Conservation (phyloP, 164 flowering plant species). For the Malania oleifera region DNA sequence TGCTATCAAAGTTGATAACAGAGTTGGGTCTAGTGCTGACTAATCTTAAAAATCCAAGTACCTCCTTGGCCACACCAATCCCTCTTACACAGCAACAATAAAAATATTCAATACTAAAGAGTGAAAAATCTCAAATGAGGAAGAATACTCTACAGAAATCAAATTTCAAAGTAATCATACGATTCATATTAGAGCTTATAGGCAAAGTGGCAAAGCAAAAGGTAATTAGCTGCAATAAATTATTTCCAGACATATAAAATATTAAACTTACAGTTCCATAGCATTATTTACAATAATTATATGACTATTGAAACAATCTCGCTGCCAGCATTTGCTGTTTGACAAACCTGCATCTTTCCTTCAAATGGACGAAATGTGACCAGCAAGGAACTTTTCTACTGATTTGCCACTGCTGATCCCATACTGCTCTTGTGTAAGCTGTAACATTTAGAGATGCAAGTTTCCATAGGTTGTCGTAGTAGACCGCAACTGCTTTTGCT, state of each 20-base stretch:
- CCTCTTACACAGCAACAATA: too few species aligned
- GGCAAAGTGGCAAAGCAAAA: too few species aligned
- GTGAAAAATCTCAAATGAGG: too few species aligned
- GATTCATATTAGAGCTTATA: too few species aligned
- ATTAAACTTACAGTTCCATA: background rate
- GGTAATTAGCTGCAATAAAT: too few species aligned
- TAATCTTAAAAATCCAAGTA: too few species aligned
- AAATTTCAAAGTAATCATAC: too few species aligned
- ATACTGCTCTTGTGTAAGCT: conserved; percentile 43
- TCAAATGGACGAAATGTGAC: conserved; percentile 67
- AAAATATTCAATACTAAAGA: too few species aligned
- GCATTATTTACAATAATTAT: background rate
- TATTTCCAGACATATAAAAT: background rate
- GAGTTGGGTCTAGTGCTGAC: too few species aligned
- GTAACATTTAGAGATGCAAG: conserved; percentile 68
- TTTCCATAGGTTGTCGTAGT: conserved; percentile 72
- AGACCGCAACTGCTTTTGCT: conserved; percentile 52
- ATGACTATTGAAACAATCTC: background rate
- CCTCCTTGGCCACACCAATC: too few species aligned
- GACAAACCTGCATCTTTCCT: conserved; percentile 72
- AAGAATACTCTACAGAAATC: too few species aligned
- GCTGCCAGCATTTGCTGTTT: background rate
- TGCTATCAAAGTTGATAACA: too few species aligned
- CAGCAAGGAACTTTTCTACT: conserved; percentile 85
- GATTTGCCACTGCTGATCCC: conserved; percentile 80